Evolutionary conservation across 2,329 filamentous ascomycete genomes (phyloP), one percentile per base, ranked within the genome.

Genomic region (Paramyrothecium roridum): DNA sequence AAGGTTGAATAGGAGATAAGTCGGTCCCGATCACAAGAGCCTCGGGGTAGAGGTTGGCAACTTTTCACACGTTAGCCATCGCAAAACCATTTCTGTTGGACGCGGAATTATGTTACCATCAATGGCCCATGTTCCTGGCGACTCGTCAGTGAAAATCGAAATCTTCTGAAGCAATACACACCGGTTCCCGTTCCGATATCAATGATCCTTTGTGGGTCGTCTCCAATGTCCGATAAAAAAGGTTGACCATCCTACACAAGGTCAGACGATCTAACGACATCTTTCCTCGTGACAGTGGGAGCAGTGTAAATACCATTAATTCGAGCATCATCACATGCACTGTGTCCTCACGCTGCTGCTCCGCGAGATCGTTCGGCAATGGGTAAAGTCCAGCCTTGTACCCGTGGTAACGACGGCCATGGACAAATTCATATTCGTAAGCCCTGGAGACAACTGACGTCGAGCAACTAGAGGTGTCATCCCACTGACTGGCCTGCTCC

Each of bases 101-200:
- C 22, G 33, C 33, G 43, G 21, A 30, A 48, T 11, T 16, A 22
- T 33, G 19, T 40, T 58, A 77, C 74, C 73, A 56, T 79, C 76
- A 52, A 85, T 78, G 1, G 81, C 80, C 81, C 82, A 84, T 4
- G 78, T 68, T n/a, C 76, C 75, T 70, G 45, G 37, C 16, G 13
- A 17, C 7, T 13, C n/a, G n/a, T 43, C 16, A 20, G 7, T 46
- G 48, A 13, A 48, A 17, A 45, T 23, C 46, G 33, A 26, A 12
- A 33, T 22, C 3, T 37, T 8, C 11, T 20, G 11, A 16, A 59
- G 26, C 6, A 30, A 30, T 10, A 10, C 67, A 61, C 62, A 74
- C 76, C 77, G 12, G 75, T 80, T 3, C 80, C 79, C 2, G 80
- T 81, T 16, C 80, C 79, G 10, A 80, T 65, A 47, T 80, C 77